phyloP scores from a whole-genome alignment of 139 green algal species.

The Microglena sp. region DNA sequence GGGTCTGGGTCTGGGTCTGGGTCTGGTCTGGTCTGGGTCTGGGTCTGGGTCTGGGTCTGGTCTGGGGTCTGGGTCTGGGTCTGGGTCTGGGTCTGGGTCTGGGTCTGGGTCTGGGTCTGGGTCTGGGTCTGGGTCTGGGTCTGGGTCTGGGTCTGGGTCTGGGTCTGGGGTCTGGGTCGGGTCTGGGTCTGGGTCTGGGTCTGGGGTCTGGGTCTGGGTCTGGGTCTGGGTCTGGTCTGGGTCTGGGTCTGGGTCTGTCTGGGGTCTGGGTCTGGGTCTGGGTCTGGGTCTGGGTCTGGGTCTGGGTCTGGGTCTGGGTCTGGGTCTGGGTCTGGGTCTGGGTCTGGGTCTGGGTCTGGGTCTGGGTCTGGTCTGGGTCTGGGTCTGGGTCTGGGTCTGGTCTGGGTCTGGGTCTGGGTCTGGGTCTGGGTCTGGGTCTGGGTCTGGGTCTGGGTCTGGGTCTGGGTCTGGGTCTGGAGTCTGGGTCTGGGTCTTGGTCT shows the following conservation, averaged over 20 bases:
- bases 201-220: conserved; percentile 1
- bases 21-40: background rate
- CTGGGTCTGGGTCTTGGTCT: conserved; percentile 3
- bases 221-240: conserved; percentile 3
- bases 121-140: conserved; percentile 8
- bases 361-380: conserved; percentile 3
- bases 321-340: conserved; percentile 1
- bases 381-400: conserved; percentile 1
- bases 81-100: conserved; percentile 9
- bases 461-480: background rate
- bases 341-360: conserved; percentile 1
- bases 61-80: conserved; percentile 1
- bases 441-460: conserved; percentile 1
- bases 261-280: background rate
- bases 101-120: conserved; percentile 8
- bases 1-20: conserved; percentile 4
- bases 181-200: conserved; percentile 2
- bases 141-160: conserved; percentile 9
- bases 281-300: conserved; percentile 2
- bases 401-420: background rate
- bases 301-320: conserved; percentile 1
- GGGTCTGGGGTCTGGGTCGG: background rate
- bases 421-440: background rate
- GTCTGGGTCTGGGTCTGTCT: background rate
- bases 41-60: conserved; percentile 2